Evolutionary conservation across 805 yeast genomes (phyloP).

Genomic region (Cyberlindnera suaveolens): DNA sequence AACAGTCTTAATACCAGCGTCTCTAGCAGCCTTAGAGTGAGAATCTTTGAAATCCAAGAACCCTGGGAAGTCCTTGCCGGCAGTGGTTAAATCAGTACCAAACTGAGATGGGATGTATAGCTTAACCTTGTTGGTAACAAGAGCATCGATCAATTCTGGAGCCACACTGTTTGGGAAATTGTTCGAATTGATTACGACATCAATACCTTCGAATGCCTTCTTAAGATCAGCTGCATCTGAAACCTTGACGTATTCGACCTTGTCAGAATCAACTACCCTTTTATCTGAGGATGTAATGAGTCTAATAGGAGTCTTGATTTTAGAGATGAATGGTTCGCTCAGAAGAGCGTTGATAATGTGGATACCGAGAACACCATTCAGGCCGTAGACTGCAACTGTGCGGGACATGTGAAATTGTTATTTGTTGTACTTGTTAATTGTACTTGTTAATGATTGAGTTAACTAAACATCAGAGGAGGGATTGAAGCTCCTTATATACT

Average conservation of each 20-base stretch:
- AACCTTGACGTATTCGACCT: conserved; percentile 13
- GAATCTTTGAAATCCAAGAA: conserved; percentile 28
- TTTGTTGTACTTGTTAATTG: too few relatives aligned
- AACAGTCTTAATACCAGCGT: conserved; percentile 41
- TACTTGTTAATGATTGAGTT: too few relatives aligned
- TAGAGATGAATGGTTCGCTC: conserved; percentile 34
- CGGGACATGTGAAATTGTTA: conserved; percentile 1
- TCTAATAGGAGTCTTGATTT: conserved; percentile 41
- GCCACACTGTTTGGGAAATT: conserved; percentile 26
- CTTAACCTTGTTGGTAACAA: conserved; percentile 37
- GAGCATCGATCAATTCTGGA: conserved; percentile 33
- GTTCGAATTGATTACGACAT: conserved; percentile 44
- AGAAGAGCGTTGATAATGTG: conserved; percentile 41
- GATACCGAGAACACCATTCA: conserved; percentile 46
- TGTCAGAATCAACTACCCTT: conserved; percentile 13
- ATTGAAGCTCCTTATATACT: too few relatives aligned
- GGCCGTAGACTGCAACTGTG: conserved; percentile 45
- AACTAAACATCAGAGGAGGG: too few relatives aligned
- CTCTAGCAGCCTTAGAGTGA: conserved; percentile 35
- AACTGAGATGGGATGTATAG: conserved; percentile 57
- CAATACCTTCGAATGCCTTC: conserved; percentile 39
- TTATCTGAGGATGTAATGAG: conserved; percentile 34
- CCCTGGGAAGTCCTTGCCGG: conserved; percentile 27
- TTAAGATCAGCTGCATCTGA: conserved; percentile 19
- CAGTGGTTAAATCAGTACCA: conserved; percentile 39